Evolutionary conservation across 2,329 filamentous ascomycete genomes (phyloP), one percentile per base, ranked within the genome.

Genomic region (Westerdykella aurantiaca): DNA sequence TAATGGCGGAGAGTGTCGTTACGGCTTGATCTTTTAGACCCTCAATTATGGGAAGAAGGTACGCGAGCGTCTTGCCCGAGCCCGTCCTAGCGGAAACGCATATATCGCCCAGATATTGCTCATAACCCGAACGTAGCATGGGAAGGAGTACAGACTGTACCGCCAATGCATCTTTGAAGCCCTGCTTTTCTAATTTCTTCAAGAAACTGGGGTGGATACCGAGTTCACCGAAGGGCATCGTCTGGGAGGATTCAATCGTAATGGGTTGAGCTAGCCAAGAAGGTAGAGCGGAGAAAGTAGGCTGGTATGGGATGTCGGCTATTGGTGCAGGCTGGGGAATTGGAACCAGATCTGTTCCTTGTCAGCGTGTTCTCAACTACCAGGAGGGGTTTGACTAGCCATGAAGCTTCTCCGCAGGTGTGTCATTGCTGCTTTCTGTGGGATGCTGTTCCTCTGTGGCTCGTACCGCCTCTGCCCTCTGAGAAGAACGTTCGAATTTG

Each of bases 31-130:
- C 73, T 52, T 84, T 83, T 39, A 98, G 72, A 40, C 85, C 82
- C 37, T 88, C 81, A 4, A 95, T 78, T 46, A 98, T 81, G 0
- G 93, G 93, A 2, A 98, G 72, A 0, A 91, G 80, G 59, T 98
- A 98, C 0, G 91, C 86, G 13, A 98, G 68, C 0, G 93, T 98
- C 64, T 98, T 98, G 44, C 93, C 93, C 0, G 93, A 97, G 7
- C 93, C 93, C 0, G 93, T 98, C 1, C 91, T 86, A 0, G 94
- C 93, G 6, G 89, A 93, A 2, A 98, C 83, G 37, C 95, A 84
- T 4, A 98, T 69, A 64, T 98, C 93, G 5, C 88, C 86, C 1
- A 78, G 70, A 31, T 81, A 76, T 31, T 78, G 72, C 44, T 77
- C 73, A 34, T 78, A 75, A 0, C 77, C 79, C 17, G 80, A 82